These are phyloP conservation scores for Aspergillus piperis DNA, from an alignment of 2,329 filamentous ascomycete genomes.

Conservation along the genomic window DNA sequence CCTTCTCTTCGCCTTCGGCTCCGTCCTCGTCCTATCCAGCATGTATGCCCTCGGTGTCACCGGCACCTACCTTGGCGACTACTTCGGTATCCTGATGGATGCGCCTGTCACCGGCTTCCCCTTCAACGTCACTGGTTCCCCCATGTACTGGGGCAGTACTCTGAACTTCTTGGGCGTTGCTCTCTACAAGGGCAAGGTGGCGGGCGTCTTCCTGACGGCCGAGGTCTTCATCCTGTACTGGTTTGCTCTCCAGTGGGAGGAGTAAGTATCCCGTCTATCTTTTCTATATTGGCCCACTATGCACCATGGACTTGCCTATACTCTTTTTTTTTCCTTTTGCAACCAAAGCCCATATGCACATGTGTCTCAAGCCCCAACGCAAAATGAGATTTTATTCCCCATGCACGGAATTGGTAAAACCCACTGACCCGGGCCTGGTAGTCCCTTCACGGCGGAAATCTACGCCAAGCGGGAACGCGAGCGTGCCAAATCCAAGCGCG, in stretches of 20 bases:
- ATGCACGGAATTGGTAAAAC: not conserved
- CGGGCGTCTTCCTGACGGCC: constrained; percentile 73
- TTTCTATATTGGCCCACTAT: not conserved
- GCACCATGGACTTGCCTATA: not conserved
- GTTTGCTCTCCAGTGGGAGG: constrained; percentile 81
- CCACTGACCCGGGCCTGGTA: constrained; percentile 28
- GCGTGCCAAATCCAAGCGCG: constrained; percentile 39
- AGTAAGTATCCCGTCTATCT: constrained; percentile 50
- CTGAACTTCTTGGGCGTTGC: constrained; percentile 89
- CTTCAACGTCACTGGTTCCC: constrained; percentile 85
- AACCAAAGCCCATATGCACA: not conserved
- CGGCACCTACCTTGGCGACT: constrained; percentile 95
- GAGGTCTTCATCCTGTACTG: constrained; percentile 78
- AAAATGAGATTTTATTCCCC: not conserved
- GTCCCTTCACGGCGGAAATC: constrained; percentile 87
- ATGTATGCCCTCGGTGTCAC: constrained; percentile 93
- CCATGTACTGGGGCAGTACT: constrained; percentile 96
- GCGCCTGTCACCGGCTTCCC: constrained; percentile 91
- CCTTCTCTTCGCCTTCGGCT: constrained; percentile 72
- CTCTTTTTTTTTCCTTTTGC: too few species aligned
- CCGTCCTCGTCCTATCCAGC: constrained; percentile 80
- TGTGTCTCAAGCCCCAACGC: not conserved
- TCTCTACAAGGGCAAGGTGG: constrained; percentile 81
- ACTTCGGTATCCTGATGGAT: constrained; percentile 98
- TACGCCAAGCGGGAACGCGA: constrained; percentile 70